Evolutionary conservation across 208 protist genomes (phyloP), one percentile per base, ranked within the genome.

Genomic region (Trypanosoma avium): DNA sequence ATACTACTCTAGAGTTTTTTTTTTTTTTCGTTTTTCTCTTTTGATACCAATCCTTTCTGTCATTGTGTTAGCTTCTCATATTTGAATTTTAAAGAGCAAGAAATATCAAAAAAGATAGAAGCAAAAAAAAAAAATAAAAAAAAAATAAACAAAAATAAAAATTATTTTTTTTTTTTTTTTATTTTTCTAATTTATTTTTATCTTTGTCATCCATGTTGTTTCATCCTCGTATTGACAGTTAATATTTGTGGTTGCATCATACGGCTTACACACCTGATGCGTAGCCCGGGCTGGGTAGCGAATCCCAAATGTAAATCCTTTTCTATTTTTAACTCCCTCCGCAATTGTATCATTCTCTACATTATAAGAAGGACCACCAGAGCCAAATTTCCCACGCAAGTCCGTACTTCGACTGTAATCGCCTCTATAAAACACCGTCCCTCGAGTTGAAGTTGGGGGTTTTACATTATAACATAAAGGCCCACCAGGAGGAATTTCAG

Each of bases 161-260:
- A 17, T 27, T 30, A 4, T 21, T 36, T 59, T 36, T 54, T 50
- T 58, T 45, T 21, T n/a, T n/a, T n/a, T 13, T 45, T 45, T 21
- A 4, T 17, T 42, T 40, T 4, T 22, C 5, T 62, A 45, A 56
- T 75, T 42, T 38, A 45, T 53, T 35, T 66, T 81, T 19, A 54
- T 26, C 27, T 74, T 71, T 3, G 60, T 65, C 70, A 86, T 73
- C 71, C 77, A 94, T 32, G 73, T 89, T 17, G 49, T 64, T 69
- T 94, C 84, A 54, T 94, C 82, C 0, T 67, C 61, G 68, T 92
- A 94, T 9, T 82, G 63, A 65, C 82, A 88, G 77, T 90, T 94
- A 29, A 87, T 82, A 66, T 94, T 94, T 3, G 81, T 94, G 4
- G 71, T 80, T 47, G 70, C 67, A 67, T 90, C 82, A 35, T 78